Percentiles rank a stretch among this genome's conserved stretches.
Conservation (phyloP, 257 asterid species). For the Verbena officinalis region DNA sequence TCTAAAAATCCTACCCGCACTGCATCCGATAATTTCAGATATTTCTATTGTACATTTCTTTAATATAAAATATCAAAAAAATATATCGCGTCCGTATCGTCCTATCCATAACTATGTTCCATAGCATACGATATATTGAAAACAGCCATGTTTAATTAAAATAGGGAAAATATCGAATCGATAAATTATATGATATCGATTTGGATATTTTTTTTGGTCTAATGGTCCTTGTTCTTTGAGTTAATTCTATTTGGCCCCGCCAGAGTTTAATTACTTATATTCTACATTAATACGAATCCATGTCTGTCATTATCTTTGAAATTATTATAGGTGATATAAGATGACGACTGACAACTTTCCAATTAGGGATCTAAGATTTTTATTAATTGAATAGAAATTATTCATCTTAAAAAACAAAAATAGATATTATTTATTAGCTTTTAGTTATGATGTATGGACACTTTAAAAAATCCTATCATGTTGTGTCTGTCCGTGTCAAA, state of each 20-base stretch:
- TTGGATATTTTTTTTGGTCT: not conserved
- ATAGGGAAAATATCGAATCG: constrained; percentile 1
- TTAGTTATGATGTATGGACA: too few relatives aligned
- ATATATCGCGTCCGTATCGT: too few relatives aligned
- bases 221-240: constrained; percentile 35
- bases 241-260: constrained; percentile 22
- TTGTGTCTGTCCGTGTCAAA: too few relatives aligned
- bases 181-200: not conserved
- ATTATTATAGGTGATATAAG: not conserved
- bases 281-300: not conserved
- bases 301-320: not conserved
- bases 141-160: not conserved
- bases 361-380: not conserved
- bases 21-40: too few relatives aligned
- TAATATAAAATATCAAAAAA: too few relatives aligned
- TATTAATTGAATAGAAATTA: too few relatives aligned
- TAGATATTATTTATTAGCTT: too few relatives aligned
- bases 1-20: too few relatives aligned
- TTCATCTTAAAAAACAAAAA: too few relatives aligned
- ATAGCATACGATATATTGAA: not conserved
- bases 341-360: not conserved
- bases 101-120: too few relatives aligned
- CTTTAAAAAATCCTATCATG: too few relatives aligned
- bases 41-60: too few relatives aligned
- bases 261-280: constrained; percentile 1